Base-by-base conservation (phyloP, 768 basidiomycete species). In the Boletus sp. region DNA sequence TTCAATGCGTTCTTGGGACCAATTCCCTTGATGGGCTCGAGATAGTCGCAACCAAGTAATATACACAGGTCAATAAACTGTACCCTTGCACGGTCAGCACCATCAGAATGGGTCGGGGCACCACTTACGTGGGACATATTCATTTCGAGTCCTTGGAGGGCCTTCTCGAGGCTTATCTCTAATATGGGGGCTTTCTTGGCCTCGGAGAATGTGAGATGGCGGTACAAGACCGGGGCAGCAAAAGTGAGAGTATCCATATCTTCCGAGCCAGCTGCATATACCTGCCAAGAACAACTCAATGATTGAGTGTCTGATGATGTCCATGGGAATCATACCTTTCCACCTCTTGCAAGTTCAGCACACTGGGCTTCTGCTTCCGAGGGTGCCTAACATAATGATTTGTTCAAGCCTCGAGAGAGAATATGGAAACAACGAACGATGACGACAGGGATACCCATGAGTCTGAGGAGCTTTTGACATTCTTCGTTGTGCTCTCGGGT, bases 221-320 rank as follows among this genome's bases (percentile, higher is more conserved):
- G 92, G 64, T 90, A 89, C 9, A 99, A 80, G 44, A 96, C 87
- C 2, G 97, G 96, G 0, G 96, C 77, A 62, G 84, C 82, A 78
- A 99, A 99, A 1, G 97, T 99, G 20, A 99, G 84, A 8, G 97
- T 99, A 67, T 99, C 97, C 97, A 99, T 99, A 73, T 99, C 97
- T 74, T 98, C 97, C 0, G 95, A 97, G 14, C 97, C 97, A 8
- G 97, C 95, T 1, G 92, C 97, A 70, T 92, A 98, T 29, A 98
- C 93, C 92, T 94, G 50, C 5, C 32, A 51, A 39, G 44, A 41
- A 48, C 10, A 15, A 17, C 14, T 62, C 46, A 50, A n/a, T 18
- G 41, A 28, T 40, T 0, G 28, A 35, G 17, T 4, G 11, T 47
- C 32, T 11, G 3, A 55, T 29, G 7, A 41, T 17, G 39, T 35